These are phyloP conservation scores for Solanum appendiculatum DNA, from an alignment of 257 asterid genomes.

Conservation along the genomic window DNA sequence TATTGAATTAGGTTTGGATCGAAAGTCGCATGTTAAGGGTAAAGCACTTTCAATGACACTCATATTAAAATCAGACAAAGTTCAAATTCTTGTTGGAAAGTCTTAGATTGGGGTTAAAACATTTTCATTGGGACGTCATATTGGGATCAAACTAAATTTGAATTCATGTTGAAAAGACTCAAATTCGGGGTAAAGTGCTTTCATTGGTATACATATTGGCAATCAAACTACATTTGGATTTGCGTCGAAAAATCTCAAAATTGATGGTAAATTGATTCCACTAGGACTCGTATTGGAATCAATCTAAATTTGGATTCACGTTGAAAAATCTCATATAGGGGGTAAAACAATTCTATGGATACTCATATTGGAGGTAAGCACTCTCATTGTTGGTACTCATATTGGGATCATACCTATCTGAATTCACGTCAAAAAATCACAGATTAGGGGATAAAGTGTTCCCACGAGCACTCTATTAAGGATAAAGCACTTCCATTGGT, in stretches of 20 bases:
- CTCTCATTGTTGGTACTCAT: accelerated
- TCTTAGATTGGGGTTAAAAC: background rate
- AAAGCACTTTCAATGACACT: background rate
- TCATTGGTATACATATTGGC: background rate
- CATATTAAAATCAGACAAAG: background rate
- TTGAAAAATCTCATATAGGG: background rate
- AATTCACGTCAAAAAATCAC: background rate
- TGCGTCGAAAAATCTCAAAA: background rate
- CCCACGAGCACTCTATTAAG: background rate
- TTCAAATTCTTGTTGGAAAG: background rate
- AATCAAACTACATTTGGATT: background rate
- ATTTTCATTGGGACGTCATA: background rate
- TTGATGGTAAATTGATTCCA: background rate
- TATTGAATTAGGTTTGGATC: background rate
- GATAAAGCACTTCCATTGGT: background rate
- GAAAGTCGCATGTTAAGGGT: background rate
- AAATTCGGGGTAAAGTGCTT: background rate
- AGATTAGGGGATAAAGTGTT: background rate
- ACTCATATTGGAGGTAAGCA: background rate
- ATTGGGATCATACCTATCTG: background rate
- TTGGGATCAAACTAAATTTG: background rate
- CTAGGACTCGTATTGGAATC: background rate
- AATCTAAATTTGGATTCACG: background rate
- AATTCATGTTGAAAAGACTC: background rate
- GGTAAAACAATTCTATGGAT: background rate